These are phyloP conservation scores for Striga hermonthica DNA, from an alignment of 305 asterid genomes.

Conservation along the genomic window DNA sequence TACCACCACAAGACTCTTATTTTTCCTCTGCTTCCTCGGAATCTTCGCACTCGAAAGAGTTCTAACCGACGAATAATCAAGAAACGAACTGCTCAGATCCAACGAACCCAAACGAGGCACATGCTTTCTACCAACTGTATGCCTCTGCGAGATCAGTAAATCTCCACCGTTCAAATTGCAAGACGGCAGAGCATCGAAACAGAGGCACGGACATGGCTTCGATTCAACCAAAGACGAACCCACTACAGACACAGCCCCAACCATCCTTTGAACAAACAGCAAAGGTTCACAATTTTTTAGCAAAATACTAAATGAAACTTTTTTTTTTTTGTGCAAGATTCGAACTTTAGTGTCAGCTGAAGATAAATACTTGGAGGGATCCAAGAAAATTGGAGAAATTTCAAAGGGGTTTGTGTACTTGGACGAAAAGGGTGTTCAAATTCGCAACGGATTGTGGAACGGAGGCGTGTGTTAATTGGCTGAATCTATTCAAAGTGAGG, in stretches of 20 bases:
- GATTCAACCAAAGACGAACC: constrained; percentile 50
- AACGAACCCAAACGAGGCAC: constrained; percentile 35
- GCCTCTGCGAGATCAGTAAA: constrained; percentile 28
- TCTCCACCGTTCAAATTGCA: constrained; percentile 33
- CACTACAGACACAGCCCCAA: constrained; percentile 48
- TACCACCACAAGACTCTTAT: constrained; percentile 42
- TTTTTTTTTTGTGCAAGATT: background rate
- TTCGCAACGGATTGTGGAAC: constrained; percentile 31
- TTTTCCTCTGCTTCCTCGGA: constrained; percentile 43
- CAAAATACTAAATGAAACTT: background rate
- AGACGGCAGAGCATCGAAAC: constrained; percentile 45
- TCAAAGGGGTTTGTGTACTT: constrained; percentile 26
- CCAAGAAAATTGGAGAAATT: constrained; percentile 40
- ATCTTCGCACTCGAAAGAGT: constrained; percentile 36
- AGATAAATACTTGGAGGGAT: background rate
- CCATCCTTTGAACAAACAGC: constrained; percentile 32
- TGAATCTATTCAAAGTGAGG: constrained; percentile 12
- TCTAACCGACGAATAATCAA: constrained; percentile 40
- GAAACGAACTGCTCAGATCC: constrained; percentile 48
- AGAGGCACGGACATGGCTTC: constrained; percentile 42
- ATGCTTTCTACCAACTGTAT: constrained; percentile 32
- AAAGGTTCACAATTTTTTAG: background rate
- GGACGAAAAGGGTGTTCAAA: constrained; percentile 33
- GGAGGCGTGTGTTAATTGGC: constrained; percentile 3
- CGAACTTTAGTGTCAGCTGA: constrained; percentile 24